Conservation (phyloP, 768 basidiomycete genomes). For the Boletus patriciae region DNA sequence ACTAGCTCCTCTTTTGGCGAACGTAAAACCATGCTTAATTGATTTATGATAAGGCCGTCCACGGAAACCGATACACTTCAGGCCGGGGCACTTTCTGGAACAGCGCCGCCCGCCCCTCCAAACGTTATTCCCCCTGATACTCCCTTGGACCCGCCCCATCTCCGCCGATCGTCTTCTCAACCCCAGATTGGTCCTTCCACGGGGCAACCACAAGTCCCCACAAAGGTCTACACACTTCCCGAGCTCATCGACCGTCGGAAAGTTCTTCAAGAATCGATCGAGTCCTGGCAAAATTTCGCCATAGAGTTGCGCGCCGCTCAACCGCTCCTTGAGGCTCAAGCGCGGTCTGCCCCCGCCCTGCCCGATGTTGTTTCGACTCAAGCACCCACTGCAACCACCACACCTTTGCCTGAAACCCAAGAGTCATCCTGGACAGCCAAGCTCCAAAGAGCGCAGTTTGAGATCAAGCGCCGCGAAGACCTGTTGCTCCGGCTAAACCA, state of each 20-base stretch:
- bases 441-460: slow-evolving; percentile 27
- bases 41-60: slow-evolving; percentile 13
- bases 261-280: slow-evolving; percentile 29
- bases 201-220: slow-evolving; percentile 13
- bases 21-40: slow-evolving; percentile 8
- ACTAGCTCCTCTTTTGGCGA: not conserved
- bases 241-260: slow-evolving; percentile 28
- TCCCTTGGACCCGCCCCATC: slow-evolving; percentile 18
- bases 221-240: slow-evolving; percentile 24
- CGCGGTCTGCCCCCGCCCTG: not conserved
- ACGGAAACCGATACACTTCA: slow-evolving; percentile 3
- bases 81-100: slow-evolving; percentile 4
- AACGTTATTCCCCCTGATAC: slow-evolving; percentile 1
- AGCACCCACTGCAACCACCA: not conserved
- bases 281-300: slow-evolving; percentile 21
- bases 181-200: slow-evolving; percentile 24
- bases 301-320: slow-evolving; percentile 19
- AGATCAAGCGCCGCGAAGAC: slow-evolving; percentile 34
- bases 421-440: slow-evolving; percentile 23
- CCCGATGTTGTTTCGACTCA: not conserved
- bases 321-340: slow-evolving; percentile 13
- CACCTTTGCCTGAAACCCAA: slow-evolving; percentile 8
- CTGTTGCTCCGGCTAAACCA: slow-evolving; percentile 28
- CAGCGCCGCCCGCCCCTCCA: not conserved
- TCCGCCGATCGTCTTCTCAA: slow-evolving; percentile 32